phyloP scores from a whole-genome alignment of 2,329 filamentous ascomycete genomes.

The Alternaria sp. region DNA sequence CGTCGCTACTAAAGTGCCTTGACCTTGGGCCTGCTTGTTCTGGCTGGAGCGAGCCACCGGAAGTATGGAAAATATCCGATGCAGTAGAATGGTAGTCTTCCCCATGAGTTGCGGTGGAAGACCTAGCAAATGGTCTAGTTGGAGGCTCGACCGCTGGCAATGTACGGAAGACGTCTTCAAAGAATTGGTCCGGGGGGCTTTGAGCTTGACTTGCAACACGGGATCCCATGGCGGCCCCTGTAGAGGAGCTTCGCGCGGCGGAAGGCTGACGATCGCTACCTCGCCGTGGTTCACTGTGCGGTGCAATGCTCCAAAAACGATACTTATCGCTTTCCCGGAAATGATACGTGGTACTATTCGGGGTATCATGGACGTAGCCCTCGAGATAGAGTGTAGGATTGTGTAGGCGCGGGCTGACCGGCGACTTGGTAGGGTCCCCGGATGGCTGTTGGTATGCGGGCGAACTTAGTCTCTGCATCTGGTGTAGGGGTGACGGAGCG shows the following conservation, averaged over 20 bases:
- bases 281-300: constrained; percentile 31
- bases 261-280: constrained; percentile 9
- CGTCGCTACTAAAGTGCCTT: constrained; percentile 30
- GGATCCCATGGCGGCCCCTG: constrained; percentile 24
- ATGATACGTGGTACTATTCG: neutral
- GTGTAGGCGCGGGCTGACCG: neutral
- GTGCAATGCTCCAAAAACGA: neutral
- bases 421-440: constrained; percentile 3
- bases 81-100: neutral
- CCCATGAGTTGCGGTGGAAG: neutral
- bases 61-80: neutral
- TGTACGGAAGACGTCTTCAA: constrained; percentile 25
- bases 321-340: constrained; percentile 6
- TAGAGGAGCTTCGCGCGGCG: constrained; percentile 32
- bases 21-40: neutral
- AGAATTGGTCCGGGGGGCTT: neutral
- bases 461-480: constrained; percentile 22
- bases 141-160: constrained; percentile 2
- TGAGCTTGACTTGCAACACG: constrained; percentile 4
- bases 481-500: constrained; percentile 25
- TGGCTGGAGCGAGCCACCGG: neutral
- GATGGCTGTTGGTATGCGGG: constrained; percentile 4
- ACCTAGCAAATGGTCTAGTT: neutral
- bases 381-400: constrained; percentile 4
- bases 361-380: constrained; percentile 17